Evolutionary conservation across 2,329 filamentous ascomycete species (phyloP).

Genomic region (Pestalotiopsis sp.): DNA sequence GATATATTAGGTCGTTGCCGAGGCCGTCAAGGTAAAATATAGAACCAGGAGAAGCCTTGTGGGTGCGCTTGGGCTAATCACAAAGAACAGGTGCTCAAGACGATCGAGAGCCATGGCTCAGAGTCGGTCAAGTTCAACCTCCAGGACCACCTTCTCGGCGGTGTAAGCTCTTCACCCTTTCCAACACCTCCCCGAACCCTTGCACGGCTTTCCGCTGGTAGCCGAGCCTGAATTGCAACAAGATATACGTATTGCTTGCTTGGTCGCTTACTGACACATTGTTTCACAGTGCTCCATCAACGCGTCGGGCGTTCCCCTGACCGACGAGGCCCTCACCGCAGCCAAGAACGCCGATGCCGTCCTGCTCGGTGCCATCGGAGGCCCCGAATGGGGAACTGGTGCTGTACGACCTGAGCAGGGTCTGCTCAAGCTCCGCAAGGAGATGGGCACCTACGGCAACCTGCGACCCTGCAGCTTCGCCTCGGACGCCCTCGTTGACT

Average conservation of each 20-base stretch:
- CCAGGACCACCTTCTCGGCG: slow-evolving; percentile 85
- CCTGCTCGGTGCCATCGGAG: slow-evolving; percentile 89
- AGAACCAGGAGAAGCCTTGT: neutral
- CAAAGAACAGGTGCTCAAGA: slow-evolving; percentile 66
- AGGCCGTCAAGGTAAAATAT: slow-evolving; percentile 74
- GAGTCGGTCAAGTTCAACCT: slow-evolving; percentile 80
- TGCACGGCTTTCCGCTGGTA: neutral
- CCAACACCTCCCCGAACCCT: slow-evolving; percentile 9
- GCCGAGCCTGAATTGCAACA: too few species aligned
- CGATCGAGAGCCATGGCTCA: slow-evolving; percentile 71
- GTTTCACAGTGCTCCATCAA: slow-evolving; percentile 78
- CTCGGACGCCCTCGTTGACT: slow-evolving; percentile 78
- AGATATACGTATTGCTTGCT: neutral
- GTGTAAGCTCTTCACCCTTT: slow-evolving; percentile 43
- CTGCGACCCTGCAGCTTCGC: slow-evolving; percentile 95
- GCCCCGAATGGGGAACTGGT: slow-evolving; percentile 94
- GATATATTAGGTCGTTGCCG: slow-evolving; percentile 64
- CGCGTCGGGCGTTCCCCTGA: slow-evolving; percentile 74
- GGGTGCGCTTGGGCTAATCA: neutral
- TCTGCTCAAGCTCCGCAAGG: slow-evolving; percentile 85
- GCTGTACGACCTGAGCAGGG: slow-evolving; percentile 89
- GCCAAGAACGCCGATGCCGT: slow-evolving; percentile 87
- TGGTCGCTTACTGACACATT: neutral
- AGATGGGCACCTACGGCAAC: slow-evolving; percentile 93
- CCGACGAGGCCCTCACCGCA: slow-evolving; percentile 77